phyloP scores from a whole-genome alignment of 108 stramenopile species.

The Halocafeteria seosinensis region DNA sequence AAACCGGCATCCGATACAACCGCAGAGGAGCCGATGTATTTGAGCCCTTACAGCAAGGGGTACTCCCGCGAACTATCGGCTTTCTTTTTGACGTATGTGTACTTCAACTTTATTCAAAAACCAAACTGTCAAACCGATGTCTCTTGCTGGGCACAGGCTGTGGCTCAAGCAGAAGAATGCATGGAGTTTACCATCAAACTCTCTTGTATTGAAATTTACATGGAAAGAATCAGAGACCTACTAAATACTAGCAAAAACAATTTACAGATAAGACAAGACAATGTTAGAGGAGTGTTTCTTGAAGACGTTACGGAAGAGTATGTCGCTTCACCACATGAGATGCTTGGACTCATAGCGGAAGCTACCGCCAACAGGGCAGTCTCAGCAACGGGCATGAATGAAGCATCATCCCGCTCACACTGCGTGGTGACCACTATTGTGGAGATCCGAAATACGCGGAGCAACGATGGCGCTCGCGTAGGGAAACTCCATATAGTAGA shows the following conservation, averaged over 20 bases:
- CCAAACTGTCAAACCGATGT: too few relatives aligned
- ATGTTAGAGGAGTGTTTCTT: constrained; percentile 34
- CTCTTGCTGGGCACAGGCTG: too few relatives aligned
- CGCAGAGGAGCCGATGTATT: not conserved
- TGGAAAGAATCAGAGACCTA: constrained; percentile 20
- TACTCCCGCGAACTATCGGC: constrained; percentile 5
- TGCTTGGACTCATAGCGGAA: constrained; percentile 10
- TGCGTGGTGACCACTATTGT: constrained; percentile 39
- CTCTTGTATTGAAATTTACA: constrained; percentile 21
- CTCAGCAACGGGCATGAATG: constrained; percentile 53
- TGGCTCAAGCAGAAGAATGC: not conserved
- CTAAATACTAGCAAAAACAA: constrained; percentile 12
- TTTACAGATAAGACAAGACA: constrained; percentile 42
- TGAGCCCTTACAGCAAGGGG: not conserved
- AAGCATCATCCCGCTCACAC: constrained; percentile 40
- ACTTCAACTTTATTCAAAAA: too few relatives aligned
- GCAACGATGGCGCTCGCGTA: not conserved
- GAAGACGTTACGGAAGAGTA: constrained; percentile 34
- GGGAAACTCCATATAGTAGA: constrained; percentile 28
- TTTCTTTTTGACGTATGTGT: too few relatives aligned
- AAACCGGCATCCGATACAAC: too few relatives aligned
- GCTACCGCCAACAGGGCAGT: constrained; percentile 16
- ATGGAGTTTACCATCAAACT: constrained; percentile 17
- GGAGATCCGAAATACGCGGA: constrained; percentile 15
- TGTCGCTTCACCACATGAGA: constrained; percentile 14